Base-by-base conservation (phyloP, 306 rosid species). In the Trichosanthes truncata region DNA sequence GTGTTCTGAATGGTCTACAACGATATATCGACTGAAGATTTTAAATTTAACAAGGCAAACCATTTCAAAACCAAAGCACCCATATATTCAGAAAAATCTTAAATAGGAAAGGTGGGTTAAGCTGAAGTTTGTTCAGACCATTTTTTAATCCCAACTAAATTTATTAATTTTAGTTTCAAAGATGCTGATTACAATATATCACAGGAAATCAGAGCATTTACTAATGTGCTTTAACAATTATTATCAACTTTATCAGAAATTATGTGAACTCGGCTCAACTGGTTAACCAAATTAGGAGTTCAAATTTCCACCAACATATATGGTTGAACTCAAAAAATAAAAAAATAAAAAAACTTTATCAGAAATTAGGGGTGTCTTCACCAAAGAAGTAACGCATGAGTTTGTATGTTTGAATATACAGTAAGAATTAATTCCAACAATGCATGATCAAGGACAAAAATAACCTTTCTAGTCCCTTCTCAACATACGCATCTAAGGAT, bases 401-500 rank as follows among this genome's bases (percentile, higher is more conserved):
- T 33, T 61, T 69, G 18, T 69, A 69, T n/a, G 11, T 69, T 38
- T 38, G 6, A 67, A 67, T 8, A 25, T 25, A 46, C 0, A 72
- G 41, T 23, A 21, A 69, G 55, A 41, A 72, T 14, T 14, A 45
- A 25, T 72, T 72, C 77, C 36, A 72, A 7, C 52, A 21, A 46
- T 46, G 23, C 38, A 72, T 72, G 36, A 45, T 72, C 38, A 25
- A 72, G 59, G 59, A 43, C 4, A 78, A 72, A 53, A 49, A 23
- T 25, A 79, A 95, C 98, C 91, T 92, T 81, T 88, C 93, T 35
- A 93, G 77, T 67, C 96, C 97, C 77, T 66, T 88, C 76, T 93
- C 99, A 90, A 89, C 88, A 68, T 93, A 84, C 52, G 90, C 99
- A 90, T 95, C 97, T 8, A 93, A 81, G 43, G 93, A 84, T 63